Evolutionary conservation across 78 protist genomes (phyloP).

Genomic region (Dictyostelium firmibasis): DNA sequence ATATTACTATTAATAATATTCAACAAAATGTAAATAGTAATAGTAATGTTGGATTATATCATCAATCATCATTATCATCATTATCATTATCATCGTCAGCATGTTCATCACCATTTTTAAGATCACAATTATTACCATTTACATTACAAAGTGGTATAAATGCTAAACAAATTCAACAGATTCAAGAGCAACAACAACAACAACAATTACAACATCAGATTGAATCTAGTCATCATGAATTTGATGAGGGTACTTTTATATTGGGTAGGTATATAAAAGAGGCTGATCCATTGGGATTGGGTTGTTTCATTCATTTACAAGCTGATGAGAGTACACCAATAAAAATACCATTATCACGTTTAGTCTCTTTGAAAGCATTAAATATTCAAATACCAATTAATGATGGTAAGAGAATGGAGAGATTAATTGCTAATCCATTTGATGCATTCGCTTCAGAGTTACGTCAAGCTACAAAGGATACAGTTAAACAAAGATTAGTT

Average conservation of each 20-base stretch:
- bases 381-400: slow-evolving; percentile 3
- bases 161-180: neutral
- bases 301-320: slow-evolving; percentile 25
- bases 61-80: neutral
- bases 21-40: neutral
- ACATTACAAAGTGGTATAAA: neutral
- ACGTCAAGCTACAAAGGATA: slow-evolving; percentile 22
- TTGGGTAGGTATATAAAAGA: slow-evolving; percentile 40
- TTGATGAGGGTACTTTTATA: slow-evolving; percentile 63
- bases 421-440: slow-evolving; percentile 61
- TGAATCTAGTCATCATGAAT: slow-evolving; percentile 62
- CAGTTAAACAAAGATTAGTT: neutral
- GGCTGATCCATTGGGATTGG: slow-evolving; percentile 56
- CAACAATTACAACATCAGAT: neutral
- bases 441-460: slow-evolving; percentile 53
- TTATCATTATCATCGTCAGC: slow-evolving; percentile 4
- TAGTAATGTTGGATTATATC: neutral
- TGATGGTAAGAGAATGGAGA: neutral
- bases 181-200: neutral
- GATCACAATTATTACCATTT: neutral
- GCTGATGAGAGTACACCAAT: slow-evolving; percentile 14
- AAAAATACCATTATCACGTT: slow-evolving; percentile 27
- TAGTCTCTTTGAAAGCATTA: slow-evolving; percentile 13
- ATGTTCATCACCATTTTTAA: slow-evolving; percentile 1
- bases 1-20: neutral